Percentiles rank a stretch among this genome's conserved stretches.
These are phyloP conservation scores for Boletus sensibilis DNA, from an alignment of 768 basidiomycete species.

Conservation along the genomic window DNA sequence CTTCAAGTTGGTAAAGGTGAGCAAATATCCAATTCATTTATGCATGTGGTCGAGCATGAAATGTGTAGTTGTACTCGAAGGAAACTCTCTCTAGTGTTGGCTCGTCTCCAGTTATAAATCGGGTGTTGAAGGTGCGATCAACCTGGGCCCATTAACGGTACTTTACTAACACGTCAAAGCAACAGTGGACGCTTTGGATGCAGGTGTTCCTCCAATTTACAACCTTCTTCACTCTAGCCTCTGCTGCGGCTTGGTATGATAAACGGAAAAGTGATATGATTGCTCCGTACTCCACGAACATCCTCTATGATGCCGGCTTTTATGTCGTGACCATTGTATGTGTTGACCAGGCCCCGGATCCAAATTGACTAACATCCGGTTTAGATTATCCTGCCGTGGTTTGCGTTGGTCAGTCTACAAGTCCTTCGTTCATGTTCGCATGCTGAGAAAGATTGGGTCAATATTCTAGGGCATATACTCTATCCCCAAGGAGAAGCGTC, in stretches of 20 bases:
- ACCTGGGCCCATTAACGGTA: not conserved
- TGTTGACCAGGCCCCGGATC: not conserved
- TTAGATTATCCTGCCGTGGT: constrained; percentile 48
- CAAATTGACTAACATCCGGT: not conserved
- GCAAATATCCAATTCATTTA: not conserved
- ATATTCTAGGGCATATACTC: constrained; percentile 47
- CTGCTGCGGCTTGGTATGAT: constrained; percentile 49
- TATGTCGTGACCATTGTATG: constrained; percentile 42
- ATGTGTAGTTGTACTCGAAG: constrained; percentile 40
- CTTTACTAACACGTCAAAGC: not conserved
- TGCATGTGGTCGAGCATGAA: not conserved
- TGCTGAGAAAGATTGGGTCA: no score
- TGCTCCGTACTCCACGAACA: constrained; percentile 33
- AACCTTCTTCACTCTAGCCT: constrained; percentile 48
- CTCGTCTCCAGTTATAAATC: constrained; percentile 42
- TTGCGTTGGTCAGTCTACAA: constrained; percentile 38
- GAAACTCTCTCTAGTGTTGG: constrained; percentile 51
- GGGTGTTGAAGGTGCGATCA: constrained; percentile 45
- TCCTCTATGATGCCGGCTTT: constrained; percentile 43
- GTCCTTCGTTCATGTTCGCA: not conserved
- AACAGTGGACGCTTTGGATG: constrained; percentile 48
- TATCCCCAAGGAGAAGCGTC: constrained; percentile 44
- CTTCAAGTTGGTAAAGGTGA: constrained; percentile 43
- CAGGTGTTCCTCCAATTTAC: constrained; percentile 49
- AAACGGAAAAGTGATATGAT: constrained; percentile 42